These are phyloP conservation scores for Monosporozyma solicola DNA, from an alignment of 805 yeast species.

Conservation along the genomic window DNA sequence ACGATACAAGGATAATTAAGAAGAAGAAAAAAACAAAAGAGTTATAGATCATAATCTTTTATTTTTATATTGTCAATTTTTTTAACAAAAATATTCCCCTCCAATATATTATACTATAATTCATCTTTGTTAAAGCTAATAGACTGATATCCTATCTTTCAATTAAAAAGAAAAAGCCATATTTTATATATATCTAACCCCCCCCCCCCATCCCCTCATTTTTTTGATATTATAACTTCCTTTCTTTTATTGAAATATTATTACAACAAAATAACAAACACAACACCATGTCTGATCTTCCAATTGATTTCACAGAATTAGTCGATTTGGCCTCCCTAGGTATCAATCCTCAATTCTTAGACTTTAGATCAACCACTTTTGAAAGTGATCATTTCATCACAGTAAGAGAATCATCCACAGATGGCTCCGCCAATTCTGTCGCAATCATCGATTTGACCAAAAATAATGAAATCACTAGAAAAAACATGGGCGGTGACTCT, in stretches of 20 bases:
- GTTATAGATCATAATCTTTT: no score
- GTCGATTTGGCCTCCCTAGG: conserved; percentile 82
- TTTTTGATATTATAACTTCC: background rate
- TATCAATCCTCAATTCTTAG: conserved; percentile 74
- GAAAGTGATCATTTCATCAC: conserved; percentile 90
- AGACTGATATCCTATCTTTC: no score
- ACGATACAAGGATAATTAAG: no score
- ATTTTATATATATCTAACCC: no score
- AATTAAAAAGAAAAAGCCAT: no score
- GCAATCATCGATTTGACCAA: conserved; percentile 82
- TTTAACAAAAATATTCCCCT: no score
- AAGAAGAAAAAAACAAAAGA: no score
- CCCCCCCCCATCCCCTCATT: background rate
- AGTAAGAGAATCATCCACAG: conserved; percentile 48
- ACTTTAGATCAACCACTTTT: conserved; percentile 87
- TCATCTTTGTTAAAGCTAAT: no score
- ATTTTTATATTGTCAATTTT: no score
- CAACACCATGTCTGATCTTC: conserved; percentile 51
- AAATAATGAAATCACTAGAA: conserved; percentile 71
- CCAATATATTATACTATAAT: no score
- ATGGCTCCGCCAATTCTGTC: conserved; percentile 66
- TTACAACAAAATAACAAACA: background rate
- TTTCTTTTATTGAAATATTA: no score
- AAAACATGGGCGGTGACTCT: conserved; percentile 94
- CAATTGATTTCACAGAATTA: conserved; percentile 94